Percentiles rank a stretch among this genome's conserved stretches.
Conservation (phyloP, 2,329 filamentous ascomycete genomes). For the Thielaviopsis ethacetica region DNA sequence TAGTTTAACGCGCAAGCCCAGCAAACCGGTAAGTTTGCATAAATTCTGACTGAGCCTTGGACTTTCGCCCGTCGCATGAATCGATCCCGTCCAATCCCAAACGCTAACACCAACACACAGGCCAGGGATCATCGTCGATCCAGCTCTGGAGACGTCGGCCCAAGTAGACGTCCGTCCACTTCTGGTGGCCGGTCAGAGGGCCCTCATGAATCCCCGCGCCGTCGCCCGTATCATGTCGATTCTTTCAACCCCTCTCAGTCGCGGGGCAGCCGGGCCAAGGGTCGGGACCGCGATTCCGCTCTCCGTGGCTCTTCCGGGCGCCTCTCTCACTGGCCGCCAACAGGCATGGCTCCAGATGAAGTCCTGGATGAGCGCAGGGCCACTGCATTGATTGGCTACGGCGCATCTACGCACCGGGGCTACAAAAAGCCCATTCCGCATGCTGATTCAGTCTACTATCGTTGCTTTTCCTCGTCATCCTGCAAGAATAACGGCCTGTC, state of each 20-base stretch:
- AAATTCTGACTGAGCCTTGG: neutral
- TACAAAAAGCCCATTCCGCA: slow-evolving; percentile 38
- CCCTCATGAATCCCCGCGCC: slow-evolving; percentile 3
- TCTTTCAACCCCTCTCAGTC: slow-evolving; percentile 12
- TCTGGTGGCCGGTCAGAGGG: slow-evolving; percentile 3
- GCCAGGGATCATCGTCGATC: slow-evolving; percentile 9
- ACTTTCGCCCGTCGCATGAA: neutral
- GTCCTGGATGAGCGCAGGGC: slow-evolving; percentile 37
- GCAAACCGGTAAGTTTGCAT: slow-evolving; percentile 5
- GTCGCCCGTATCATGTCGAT: slow-evolving; percentile 10
- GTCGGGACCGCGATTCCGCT: slow-evolving; percentile 3
- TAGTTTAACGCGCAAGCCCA: slow-evolving; percentile 11
- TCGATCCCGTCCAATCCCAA: neutral
- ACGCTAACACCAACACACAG: slow-evolving; percentile 5
- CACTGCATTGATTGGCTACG: slow-evolving; percentile 39
- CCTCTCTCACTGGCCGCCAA: slow-evolving; percentile 34
- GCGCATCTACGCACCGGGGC: slow-evolving; percentile 40
- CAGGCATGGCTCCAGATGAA: slow-evolving; percentile 29
- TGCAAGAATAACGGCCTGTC: slow-evolving; percentile 10
- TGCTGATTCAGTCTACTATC: slow-evolving; percentile 36
- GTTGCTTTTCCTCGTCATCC: slow-evolving; percentile 28
- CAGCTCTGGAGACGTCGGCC: slow-evolving; percentile 8
- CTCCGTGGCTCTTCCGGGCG: slow-evolving; percentile 7
- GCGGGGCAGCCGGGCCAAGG: slow-evolving; percentile 9
- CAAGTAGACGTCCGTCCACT: slow-evolving; percentile 4